Conservation (phyloP, 768 basidiomycete species). For the Lactifluus rugatus region DNA sequence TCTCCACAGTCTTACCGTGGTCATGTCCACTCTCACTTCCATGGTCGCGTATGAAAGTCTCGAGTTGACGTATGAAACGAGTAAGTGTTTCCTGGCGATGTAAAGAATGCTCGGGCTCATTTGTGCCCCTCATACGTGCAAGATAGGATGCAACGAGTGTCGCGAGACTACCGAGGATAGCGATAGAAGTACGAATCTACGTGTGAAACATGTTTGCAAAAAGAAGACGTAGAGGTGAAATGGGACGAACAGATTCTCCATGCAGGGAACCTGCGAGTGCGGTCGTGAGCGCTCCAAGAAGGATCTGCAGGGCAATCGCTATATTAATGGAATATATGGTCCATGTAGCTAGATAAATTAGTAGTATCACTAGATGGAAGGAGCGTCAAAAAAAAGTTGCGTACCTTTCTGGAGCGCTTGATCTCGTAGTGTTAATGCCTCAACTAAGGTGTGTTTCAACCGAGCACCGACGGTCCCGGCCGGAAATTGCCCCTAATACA, state of each 20-base stretch:
- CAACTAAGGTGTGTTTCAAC: not conserved
- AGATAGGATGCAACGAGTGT: slow-evolving; percentile 64
- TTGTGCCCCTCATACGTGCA: slow-evolving; percentile 57
- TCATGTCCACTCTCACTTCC: slow-evolving; percentile 28
- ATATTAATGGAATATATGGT: too few relatives aligned
- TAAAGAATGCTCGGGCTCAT: slow-evolving; percentile 56
- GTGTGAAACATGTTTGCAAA: not conserved
- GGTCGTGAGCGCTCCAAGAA: slow-evolving; percentile 22
- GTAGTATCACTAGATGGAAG: too few relatives aligned
- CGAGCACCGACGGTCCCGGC: not conserved
- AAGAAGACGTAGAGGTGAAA: not conserved
- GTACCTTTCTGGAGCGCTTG: too few relatives aligned
- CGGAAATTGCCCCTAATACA: not conserved
- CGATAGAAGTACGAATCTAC: slow-evolving; percentile 28
- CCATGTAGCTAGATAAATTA: too few relatives aligned
- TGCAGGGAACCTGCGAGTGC: slow-evolving; percentile 17
- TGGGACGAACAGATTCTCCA: slow-evolving; percentile 10
- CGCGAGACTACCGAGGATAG: slow-evolving; percentile 44
- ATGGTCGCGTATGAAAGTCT: slow-evolving; percentile 48
- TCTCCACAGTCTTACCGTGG: slow-evolving; percentile 29
- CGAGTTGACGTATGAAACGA: slow-evolving; percentile 50
- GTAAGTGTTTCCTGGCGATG: slow-evolving; percentile 50
- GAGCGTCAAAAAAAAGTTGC: too few relatives aligned
- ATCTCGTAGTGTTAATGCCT: too few relatives aligned
- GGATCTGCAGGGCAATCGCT: too few relatives aligned